Conservation (phyloP, 2,329 filamentous ascomycete species). For the Verticillium tricorpus region DNA sequence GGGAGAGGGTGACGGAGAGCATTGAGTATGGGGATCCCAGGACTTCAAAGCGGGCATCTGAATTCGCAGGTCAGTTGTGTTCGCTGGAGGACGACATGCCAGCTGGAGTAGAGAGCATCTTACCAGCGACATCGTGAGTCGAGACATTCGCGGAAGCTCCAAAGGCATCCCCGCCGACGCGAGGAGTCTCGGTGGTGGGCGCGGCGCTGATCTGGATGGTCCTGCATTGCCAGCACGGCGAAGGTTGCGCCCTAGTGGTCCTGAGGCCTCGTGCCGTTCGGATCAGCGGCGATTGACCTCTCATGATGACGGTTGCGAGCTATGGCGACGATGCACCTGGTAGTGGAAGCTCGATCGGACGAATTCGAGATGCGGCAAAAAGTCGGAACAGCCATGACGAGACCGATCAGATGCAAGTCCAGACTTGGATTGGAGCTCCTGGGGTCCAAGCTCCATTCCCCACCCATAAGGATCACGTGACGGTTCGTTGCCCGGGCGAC, state of each 20-base stretch:
- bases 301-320: constrained; percentile 29
- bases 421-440: no score
- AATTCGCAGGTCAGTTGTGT: background rate
- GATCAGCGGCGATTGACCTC: constrained; percentile 35
- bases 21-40: constrained; percentile 89
- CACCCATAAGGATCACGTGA: background rate
- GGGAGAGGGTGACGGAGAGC: constrained; percentile 86
- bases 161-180: constrained; percentile 50
- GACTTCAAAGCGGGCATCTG: constrained; percentile 93
- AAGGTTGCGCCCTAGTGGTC: constrained; percentile 22
- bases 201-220: constrained; percentile 59
- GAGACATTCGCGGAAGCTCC: constrained; percentile 37
- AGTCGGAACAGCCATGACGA: constrained; percentile 4
- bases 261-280: constrained; percentile 26
- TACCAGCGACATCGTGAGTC: constrained; percentile 48
- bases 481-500: constrained; percentile 6
- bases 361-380: constrained; percentile 7
- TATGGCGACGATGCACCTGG: background rate
- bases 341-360: background rate
- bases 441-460: background rate
- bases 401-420: background rate
- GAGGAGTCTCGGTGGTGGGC: constrained; percentile 51
- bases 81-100: background rate
- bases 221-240: constrained; percentile 52
- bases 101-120: background rate